Conservation (phyloP, 1,139 yeast genomes). For the Yamadazyma conglobata region DNA sequence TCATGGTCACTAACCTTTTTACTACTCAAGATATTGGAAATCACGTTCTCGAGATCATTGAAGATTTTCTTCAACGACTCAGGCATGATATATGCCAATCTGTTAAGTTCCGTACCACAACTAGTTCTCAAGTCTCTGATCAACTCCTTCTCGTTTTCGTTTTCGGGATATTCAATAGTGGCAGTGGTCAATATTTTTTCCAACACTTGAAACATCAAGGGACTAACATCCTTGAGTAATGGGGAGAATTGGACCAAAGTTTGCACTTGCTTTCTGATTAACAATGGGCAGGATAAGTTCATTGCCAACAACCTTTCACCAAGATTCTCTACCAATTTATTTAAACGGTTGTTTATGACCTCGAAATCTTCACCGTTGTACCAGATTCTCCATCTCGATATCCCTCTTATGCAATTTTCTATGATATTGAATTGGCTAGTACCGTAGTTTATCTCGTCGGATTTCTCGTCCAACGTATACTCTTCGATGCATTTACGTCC, state of each 20-base stretch:
- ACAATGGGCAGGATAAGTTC: conserved; percentile 73
- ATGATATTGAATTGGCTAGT: conserved; percentile 81
- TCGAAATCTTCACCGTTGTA: conserved; percentile 65
- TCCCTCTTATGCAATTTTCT: conserved; percentile 88
- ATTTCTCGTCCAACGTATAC: conserved; percentile 54
- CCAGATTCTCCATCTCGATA: conserved; percentile 97
- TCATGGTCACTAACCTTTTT: conserved; percentile 85
- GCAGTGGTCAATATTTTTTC: conserved; percentile 88
- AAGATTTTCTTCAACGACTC: conserved; percentile 79
- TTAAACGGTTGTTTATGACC: conserved; percentile 51
- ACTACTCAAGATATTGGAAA: conserved; percentile 65
- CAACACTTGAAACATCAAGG: conserved; percentile 73
- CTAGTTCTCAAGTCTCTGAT: conserved; percentile 86
- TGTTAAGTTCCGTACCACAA: conserved; percentile 91
- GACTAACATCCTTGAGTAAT: conserved; percentile 68
- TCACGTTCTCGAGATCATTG: conserved; percentile 76
- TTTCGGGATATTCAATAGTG: conserved; percentile 73
- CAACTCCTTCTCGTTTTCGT: conserved; percentile 74
- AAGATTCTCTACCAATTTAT: conserved; percentile 65
- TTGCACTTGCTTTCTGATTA: conserved; percentile 83
- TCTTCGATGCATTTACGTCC: conserved; percentile 65
- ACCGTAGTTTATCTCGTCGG: conserved; percentile 72
- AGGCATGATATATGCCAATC: conserved; percentile 93
- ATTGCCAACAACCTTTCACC: conserved; percentile 76
- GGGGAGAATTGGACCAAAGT: conserved; percentile 98